Percentiles rank a stretch among this genome's conserved stretches.
Evolutionary conservation across 305 asterid genomes (phyloP).

Genomic region (Plantago rigida): DNA sequence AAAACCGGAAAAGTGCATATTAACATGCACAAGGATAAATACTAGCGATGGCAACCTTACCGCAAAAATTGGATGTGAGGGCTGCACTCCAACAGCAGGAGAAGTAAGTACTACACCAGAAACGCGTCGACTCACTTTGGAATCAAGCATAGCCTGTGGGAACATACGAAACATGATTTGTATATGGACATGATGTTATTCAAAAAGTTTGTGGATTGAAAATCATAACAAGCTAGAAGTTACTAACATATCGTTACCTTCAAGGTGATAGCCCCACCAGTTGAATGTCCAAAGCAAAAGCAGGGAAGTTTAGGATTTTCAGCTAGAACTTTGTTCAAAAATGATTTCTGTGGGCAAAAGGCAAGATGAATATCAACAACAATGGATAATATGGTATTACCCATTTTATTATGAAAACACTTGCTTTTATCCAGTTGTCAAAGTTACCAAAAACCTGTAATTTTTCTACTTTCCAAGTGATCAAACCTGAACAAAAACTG

Average conservation of each 20-base stretch:
- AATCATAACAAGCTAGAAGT: too few species aligned
- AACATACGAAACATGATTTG: conserved; percentile 4
- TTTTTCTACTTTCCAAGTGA: too few species aligned
- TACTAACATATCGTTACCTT: conserved; percentile 45
- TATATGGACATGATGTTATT: too few species aligned
- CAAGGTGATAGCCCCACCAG: conserved; percentile 83
- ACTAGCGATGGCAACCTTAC: conserved; percentile 31
- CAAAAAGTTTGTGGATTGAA: not conserved
- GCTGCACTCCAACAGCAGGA: conserved; percentile 89
- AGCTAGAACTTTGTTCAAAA: conserved; percentile 47
- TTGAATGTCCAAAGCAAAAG: conserved; percentile 90
- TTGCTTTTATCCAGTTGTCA: too few species aligned
- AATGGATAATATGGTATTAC: not conserved
- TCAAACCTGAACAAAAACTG: too few species aligned
- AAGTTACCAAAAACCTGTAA: too few species aligned
- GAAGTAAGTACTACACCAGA: conserved; percentile 72
- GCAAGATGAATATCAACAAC: not conserved
- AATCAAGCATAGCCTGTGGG: conserved; percentile 67
- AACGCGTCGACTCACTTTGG: conserved; percentile 45
- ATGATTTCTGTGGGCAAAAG: conserved; percentile 42
- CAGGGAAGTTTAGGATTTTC: conserved; percentile 67
- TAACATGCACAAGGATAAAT: not conserved
- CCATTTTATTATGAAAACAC: too few species aligned
- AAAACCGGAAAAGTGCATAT: not conserved
- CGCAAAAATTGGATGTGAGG: conserved; percentile 69